Conservation (phyloP, 495 filamentous ascomycete species). For the Thozetella sp. region DNA sequence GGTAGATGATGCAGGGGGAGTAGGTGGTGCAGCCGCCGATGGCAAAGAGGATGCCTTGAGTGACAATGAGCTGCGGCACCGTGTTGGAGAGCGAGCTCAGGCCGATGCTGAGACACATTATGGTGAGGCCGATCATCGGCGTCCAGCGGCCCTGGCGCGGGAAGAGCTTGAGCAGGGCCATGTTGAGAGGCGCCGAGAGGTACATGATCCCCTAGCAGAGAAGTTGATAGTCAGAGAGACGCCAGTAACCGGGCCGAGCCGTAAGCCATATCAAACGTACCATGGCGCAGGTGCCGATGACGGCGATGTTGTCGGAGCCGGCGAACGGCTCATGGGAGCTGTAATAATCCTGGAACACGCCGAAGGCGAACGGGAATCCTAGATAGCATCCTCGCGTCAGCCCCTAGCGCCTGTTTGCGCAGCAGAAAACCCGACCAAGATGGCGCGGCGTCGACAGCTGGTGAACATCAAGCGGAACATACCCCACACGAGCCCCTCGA, state of each 20-base stretch:
- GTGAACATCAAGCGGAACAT: constrained; percentile 12
- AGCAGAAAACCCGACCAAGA: too few species aligned
- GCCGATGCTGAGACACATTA: constrained; percentile 40
- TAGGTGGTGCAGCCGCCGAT: constrained; percentile 50
- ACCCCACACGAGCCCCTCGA: constrained; percentile 73
- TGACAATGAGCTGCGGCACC: constrained; percentile 46
- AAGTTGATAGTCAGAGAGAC: background rate
- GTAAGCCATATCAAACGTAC: constrained; percentile 10
- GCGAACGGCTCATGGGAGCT: constrained; percentile 39
- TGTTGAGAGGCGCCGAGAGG: constrained; percentile 40
- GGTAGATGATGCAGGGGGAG: constrained; percentile 46
- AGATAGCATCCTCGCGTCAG: background rate
- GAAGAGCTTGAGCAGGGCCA: constrained; percentile 29
- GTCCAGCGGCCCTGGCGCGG: constrained; percentile 27
- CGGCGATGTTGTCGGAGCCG: constrained; percentile 35
- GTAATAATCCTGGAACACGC: constrained; percentile 51
- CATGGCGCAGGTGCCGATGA: constrained; percentile 39
- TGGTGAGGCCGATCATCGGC: constrained; percentile 34
- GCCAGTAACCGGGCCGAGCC: background rate
- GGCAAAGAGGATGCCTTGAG: constrained; percentile 56
- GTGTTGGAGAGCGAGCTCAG: constrained; percentile 45
- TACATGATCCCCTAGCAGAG: constrained; percentile 47
- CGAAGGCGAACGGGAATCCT: constrained; percentile 68
- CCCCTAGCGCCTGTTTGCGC: too few species aligned
- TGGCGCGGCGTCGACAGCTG: too few species aligned